Percentiles rank a stretch among this genome's conserved stretches.
Conservation (phyloP, 495 filamentous ascomycete species). For the Tuber microsphaerosporum region DNA sequence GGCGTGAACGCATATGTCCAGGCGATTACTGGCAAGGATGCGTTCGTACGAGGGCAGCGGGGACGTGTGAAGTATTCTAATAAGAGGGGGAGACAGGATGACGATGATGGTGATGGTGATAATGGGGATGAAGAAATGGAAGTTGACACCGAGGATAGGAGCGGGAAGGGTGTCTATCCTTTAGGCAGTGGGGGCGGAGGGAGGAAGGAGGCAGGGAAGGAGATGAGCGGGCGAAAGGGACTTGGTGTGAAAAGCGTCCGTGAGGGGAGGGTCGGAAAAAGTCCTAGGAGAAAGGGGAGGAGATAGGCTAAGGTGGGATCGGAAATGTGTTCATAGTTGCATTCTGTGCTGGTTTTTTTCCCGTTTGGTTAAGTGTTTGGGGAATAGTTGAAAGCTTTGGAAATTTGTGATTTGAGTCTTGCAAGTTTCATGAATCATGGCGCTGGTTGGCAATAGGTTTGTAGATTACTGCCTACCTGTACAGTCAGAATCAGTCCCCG, state of each 20-base stretch:
- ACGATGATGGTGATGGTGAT: slow-evolving; percentile 61
- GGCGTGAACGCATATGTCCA: slow-evolving; percentile 88
- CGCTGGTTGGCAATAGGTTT: not conserved
- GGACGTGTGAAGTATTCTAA: slow-evolving; percentile 84
- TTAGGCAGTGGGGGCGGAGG: slow-evolving; percentile 28
- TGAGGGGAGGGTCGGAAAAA: slow-evolving; percentile 34
- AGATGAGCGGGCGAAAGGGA: slow-evolving; percentile 34
- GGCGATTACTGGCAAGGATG: slow-evolving; percentile 78
- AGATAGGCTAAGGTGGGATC: slow-evolving; percentile 17
- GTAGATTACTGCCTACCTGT: not conserved
- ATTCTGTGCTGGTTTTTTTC: not conserved
- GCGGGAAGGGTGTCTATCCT: slow-evolving; percentile 43
- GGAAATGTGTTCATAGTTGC: not conserved
- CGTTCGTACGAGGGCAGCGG: slow-evolving; percentile 68
- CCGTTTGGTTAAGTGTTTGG: not conserved
- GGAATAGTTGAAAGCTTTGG: not conserved
- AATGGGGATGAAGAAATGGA: slow-evolving; percentile 9
- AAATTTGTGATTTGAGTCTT: not conserved
- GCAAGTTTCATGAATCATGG: not conserved
- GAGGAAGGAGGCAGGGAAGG: slow-evolving; percentile 20
- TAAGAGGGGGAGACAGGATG: slow-evolving; percentile 54
- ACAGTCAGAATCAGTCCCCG: not conserved
- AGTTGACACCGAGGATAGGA: slow-evolving; percentile 44
- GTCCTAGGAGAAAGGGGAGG: slow-evolving; percentile 27
- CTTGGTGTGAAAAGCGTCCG: slow-evolving; percentile 30